Conservation (phyloP, 768 basidiomycete species). For the Crepidotus variabilis region DNA sequence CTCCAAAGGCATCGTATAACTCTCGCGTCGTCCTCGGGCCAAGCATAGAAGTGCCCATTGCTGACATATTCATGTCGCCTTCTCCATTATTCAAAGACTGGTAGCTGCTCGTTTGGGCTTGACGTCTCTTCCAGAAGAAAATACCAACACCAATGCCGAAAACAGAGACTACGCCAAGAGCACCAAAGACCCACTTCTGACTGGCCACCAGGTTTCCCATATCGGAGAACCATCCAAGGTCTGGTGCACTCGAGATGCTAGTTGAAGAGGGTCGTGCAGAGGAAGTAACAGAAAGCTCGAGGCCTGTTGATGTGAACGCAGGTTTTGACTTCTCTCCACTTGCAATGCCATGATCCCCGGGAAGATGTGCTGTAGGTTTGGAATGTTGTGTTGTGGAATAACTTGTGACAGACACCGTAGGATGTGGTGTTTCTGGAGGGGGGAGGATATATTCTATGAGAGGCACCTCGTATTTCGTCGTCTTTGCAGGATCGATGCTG, state of each 20-base stretch:
- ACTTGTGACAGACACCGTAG: slow-evolving; percentile 25
- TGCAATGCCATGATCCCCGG: slow-evolving; percentile 78
- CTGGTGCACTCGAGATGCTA: slow-evolving; percentile 55
- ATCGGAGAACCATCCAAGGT: slow-evolving; percentile 83
- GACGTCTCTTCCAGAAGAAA: slow-evolving; percentile 79
- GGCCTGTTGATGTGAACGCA: slow-evolving; percentile 45
- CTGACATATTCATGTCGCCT: slow-evolving; percentile 76
- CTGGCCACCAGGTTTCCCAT: slow-evolving; percentile 69
- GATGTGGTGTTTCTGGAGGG: slow-evolving; percentile 33
- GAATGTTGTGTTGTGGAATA: slow-evolving; percentile 57
- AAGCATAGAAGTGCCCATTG: slow-evolving; percentile 41
- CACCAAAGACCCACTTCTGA: slow-evolving; percentile 89
- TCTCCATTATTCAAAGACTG: slow-evolving; percentile 52
- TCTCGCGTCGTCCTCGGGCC: slow-evolving; percentile 69
- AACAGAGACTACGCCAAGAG: slow-evolving; percentile 71
- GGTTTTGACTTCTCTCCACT: slow-evolving; percentile 80
- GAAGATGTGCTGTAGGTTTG: slow-evolving; percentile 86
- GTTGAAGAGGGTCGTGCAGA: slow-evolving; percentile 22
- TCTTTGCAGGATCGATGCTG: slow-evolving; percentile 65
- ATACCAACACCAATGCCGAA: slow-evolving; percentile 66
- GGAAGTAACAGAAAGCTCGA: slow-evolving; percentile 24
- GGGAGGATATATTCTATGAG: slow-evolving; percentile 46
- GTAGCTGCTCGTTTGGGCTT: slow-evolving; percentile 45
- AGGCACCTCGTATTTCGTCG: slow-evolving; percentile 59
- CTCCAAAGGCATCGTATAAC: slow-evolving; percentile 95